phyloP scores from a whole-genome alignment of 139 green algal genomes.

The Chlorella sp. region DNA sequence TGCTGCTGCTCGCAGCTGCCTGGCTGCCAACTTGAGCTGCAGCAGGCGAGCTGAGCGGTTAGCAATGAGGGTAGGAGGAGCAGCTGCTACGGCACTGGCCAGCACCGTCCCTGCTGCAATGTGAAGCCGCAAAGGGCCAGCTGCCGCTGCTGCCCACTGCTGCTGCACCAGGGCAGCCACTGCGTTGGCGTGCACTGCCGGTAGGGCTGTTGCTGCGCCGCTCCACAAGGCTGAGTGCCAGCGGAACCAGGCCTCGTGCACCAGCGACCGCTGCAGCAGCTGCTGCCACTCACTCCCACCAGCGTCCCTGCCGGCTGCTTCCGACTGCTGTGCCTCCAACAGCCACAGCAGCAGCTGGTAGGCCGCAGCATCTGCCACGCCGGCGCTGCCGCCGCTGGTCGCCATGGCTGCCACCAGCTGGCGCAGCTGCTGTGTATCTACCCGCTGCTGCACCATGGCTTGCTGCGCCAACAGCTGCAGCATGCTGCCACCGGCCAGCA shows the following conservation, averaged over 20 bases:
- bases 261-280: conserved; percentile 49
- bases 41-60: conserved; percentile 56
- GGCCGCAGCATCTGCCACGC: conserved; percentile 29
- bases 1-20: conserved; percentile 42
- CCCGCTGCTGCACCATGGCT: not conserved
- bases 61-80: conserved; percentile 27
- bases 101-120: conserved; percentile 19
- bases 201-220: conserved; percentile 3
- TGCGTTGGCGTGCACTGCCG: not conserved
- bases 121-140: conserved; percentile 40
- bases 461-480: conserved; percentile 16
- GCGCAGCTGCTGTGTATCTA: not conserved
- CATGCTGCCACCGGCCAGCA: not conserved
- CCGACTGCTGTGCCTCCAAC: conserved; percentile 52
- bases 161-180: not conserved
- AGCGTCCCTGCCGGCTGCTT: not conserved
- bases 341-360: conserved; percentile 84
- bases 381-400: conserved; percentile 10
- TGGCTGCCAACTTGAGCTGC: conserved; percentile 77
- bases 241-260: conserved; percentile 80
- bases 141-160: conserved; percentile 6
- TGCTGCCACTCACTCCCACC: conserved; percentile 40
- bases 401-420: not conserved
- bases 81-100: conserved; percentile 23
- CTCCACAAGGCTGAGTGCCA: conserved; percentile 75